Base-by-base conservation (phyloP, 2,329 filamentous ascomycete genomes). In the Fusarium cicatricum region DNA sequence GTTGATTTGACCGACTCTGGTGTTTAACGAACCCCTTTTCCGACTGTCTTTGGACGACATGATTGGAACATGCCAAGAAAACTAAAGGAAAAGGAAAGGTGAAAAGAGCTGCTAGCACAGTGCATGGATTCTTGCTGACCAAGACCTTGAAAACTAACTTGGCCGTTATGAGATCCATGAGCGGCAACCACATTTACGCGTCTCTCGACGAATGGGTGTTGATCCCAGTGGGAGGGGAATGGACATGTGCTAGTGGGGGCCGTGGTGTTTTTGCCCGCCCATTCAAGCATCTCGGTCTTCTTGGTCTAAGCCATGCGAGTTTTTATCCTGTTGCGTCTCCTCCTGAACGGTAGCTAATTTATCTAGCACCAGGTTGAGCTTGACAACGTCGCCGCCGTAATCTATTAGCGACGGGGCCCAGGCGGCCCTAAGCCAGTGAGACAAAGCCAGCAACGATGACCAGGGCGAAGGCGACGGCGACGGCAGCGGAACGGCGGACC, bases 141-240 rank as follows among this genome's bases (percentile, higher is more conserved):
- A 51, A 48, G 44, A 34, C 33, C 36, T n/a, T 21, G 33, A 33
- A 34, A 34, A 38, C 54, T 37, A 28, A 51, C 49, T 47, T 59
- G 46, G 37, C 58, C 58, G 39, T 62, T 53, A 17, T 46, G 43
- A 54, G 58, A 44, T 62, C 17, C 29, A 58, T 14, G 58, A 62
- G 53, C 44, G 58, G 53, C 53, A 55, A 32, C 32, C 53, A 40
- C 43, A 50, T 55, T 58, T 49, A 32, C 37, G 38, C 40, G 53
- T 55, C 58, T 57, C 57, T 39, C 38, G 48, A 46, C 58, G 44
- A 62, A 67, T 59, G 56, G 61, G 59, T 55, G 61, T 65, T 65
- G 53, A 65, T 67, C 52, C 59, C 58, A 63, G 55, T 57, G 61
- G 51, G 56, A 62, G 57, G 62, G 55, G 53, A 55, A 52, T 52